These are phyloP conservation scores for Encephalitozoon romaleae DNA, from an alignment of 371 early-diverging fungal species.

Conservation along the genomic window DNA sequence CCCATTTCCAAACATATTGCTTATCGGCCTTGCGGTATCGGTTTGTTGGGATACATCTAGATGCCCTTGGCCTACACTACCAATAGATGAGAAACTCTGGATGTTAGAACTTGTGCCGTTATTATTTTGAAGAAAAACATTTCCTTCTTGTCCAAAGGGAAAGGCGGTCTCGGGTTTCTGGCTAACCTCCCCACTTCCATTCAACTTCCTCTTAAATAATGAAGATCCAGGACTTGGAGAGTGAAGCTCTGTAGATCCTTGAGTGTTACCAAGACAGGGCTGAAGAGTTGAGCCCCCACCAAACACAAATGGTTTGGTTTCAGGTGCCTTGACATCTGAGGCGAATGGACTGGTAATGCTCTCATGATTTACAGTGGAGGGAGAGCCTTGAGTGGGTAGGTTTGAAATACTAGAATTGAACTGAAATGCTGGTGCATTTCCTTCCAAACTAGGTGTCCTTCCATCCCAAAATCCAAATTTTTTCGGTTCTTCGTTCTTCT, in stretches of 20 bases:
- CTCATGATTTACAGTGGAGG: not conserved
- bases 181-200: not conserved
- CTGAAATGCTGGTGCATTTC: not conserved
- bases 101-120: not conserved
- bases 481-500: not conserved
- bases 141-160: not conserved
- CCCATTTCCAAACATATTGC: not conserved
- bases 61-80: not conserved
- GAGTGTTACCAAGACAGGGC: not conserved
- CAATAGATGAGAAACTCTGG: not conserved
- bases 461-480: slow-evolving; percentile 1
- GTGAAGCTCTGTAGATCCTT: not conserved
- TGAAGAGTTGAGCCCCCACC: not conserved
- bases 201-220: not conserved
- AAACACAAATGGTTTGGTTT: not conserved
- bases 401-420: not conserved
- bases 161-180: not conserved
- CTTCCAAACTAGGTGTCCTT: not conserved
- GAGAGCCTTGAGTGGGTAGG: not conserved
- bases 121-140: not conserved
- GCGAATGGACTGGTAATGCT: not conserved
- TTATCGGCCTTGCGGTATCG: not conserved
- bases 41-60: not conserved
- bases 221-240: not conserved
- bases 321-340: not conserved